Conservation (phyloP, 2,329 filamentous ascomycete species). For the Pseudogymnoascus sp. region DNA sequence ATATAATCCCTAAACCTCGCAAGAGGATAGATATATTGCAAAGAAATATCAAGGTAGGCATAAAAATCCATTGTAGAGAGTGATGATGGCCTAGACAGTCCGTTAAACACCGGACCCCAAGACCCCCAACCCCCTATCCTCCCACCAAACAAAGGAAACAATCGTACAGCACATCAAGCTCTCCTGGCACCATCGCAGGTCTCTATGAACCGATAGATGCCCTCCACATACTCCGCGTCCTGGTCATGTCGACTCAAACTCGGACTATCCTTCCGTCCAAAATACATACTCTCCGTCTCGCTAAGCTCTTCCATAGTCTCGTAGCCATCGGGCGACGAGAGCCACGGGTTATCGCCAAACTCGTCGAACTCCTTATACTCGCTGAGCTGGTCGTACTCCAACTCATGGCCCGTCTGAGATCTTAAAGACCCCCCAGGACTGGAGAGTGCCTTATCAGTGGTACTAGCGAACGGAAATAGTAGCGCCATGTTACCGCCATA, state of each 20-base stretch:
- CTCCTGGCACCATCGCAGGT: conserved; percentile 43
- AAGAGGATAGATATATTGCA: neutral
- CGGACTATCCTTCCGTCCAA: conserved; percentile 16
- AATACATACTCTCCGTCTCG: conserved; percentile 25
- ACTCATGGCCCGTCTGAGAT: conserved; percentile 32
- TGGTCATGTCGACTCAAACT: conserved; percentile 42
- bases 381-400: conserved; percentile 9
- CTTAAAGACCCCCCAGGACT: conserved; percentile 32
- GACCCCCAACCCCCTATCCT: neutral
- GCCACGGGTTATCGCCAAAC: conserved; percentile 22
- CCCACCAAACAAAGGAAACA: conserved; percentile 2
- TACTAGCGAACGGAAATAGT: conserved; percentile 78
- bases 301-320: conserved; percentile 24
- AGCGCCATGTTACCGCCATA: conserved; percentile 66
- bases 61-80: conserved; percentile 1
- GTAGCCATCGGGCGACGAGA: conserved; percentile 22
- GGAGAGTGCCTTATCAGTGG: conserved; percentile 32
- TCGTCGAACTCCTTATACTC: conserved; percentile 23
- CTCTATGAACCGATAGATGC: conserved; percentile 58
- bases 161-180: conserved; percentile 4
- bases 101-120: conserved; percentile 1
- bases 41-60: neutral
- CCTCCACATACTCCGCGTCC: conserved; percentile 47
- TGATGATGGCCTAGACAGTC: neutral
- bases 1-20: neutral